Evolutionary conservation across 257 asterid genomes (phyloP), one percentile per base, ranked within the genome.

Genomic region (Buddleja alternifolia): DNA sequence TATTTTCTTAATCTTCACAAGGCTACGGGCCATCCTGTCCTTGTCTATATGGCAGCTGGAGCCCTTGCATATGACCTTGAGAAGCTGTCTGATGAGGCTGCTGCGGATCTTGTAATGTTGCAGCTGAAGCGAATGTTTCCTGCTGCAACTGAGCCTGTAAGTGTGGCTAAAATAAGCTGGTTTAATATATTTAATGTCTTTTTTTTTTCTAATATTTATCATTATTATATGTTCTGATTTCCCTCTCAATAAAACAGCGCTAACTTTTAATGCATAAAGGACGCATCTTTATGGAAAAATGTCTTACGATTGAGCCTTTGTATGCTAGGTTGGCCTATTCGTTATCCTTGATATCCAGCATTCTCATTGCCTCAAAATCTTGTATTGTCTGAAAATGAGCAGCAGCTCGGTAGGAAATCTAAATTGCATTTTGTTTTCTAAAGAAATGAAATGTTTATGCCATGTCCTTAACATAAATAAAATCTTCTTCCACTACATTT

Each of bases 31-130:
- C 76, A 94, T 76, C 96, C 88, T 0, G 89, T 94, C 54, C 97
- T 94, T 19, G 99, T 94, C 67, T 94, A 87, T 66, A 94, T 94
- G 99, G 97, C 97, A 55, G 97, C 99, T 64, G 99, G 99, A 57
- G 83, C 86, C 62, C 90, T 91, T 68, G 96, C 99, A 0, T 67
- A 77, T 69, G 97, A 94, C 78, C 89, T 91, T 0, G 99, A 94
- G 89, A 91, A 94, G 81, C 85, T 94, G 39, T 82, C 97, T 1
- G 97, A 94, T 23, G 86, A 83, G 66, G 94, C 83, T 16, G 90
- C 90, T 47, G 90, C 85, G 17, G 73, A 74, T 52, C 91, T 89
- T 61, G 99, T 84, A 25, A 84, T 94, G 97, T 32, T 73, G 70
- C 96, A 94, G 77, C 84, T 94, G 75, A 91, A 83, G 83, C 84